Evolutionary conservation across 805 yeast genomes (phyloP).

Genomic region (Maudiozyma turicensis): DNA sequence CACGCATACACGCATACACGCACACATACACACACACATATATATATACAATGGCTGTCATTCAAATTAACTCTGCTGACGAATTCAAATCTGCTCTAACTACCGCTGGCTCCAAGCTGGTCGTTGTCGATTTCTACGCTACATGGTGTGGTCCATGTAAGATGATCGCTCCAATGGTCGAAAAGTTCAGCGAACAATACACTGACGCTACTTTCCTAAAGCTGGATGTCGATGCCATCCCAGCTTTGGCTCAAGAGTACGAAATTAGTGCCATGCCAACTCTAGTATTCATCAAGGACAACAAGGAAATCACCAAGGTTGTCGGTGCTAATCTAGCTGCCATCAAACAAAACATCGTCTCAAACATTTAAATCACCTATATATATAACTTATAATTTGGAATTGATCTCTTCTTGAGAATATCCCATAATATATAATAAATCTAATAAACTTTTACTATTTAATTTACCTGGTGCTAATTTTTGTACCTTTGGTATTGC

Average conservation of each 20-base stretch:
- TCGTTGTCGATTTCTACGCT: constrained; percentile 92
- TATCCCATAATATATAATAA: constrained; percentile 75
- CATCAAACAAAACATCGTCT: constrained; percentile 56
- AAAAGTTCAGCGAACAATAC: constrained; percentile 61
- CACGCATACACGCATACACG: no score
- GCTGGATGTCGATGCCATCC: constrained; percentile 83
- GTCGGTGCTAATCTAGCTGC: constrained; percentile 88
- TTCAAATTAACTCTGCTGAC: constrained; percentile 36
- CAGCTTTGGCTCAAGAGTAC: constrained; percentile 59
- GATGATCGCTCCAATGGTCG: constrained; percentile 90
- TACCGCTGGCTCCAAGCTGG: constrained; percentile 55
- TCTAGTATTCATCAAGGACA: constrained; percentile 69
- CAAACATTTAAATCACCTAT: constrained; percentile 35
- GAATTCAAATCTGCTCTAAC: constrained; percentile 63
- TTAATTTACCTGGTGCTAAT: constrained; percentile 73
- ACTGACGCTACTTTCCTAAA: constrained; percentile 67
- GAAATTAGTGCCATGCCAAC: constrained; percentile 59
- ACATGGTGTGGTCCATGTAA: constrained; percentile 99
- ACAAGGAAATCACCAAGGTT: constrained; percentile 67
- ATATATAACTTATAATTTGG: background rate
- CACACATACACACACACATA: background rate
- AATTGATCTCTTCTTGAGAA: constrained; percentile 41
- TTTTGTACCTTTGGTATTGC: constrained; percentile 90
- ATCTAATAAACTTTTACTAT: constrained; percentile 64
- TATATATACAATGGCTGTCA: constrained; percentile 38